Evolutionary conservation across 169 alveolate genomes (phyloP).

Genomic region (Plasmodium billcollinsi): DNA sequence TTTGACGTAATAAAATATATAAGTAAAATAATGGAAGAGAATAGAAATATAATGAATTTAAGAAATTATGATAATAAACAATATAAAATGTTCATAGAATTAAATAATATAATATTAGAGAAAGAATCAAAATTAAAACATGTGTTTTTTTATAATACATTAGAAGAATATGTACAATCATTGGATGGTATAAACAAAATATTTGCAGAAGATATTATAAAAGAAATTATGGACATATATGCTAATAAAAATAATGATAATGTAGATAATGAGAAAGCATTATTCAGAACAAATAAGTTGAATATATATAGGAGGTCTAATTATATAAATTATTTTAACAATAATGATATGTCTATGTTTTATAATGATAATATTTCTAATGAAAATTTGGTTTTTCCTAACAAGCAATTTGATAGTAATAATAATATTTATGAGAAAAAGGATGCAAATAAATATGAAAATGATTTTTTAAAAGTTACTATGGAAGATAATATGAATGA

Average conservation of each 20-base stretch:
- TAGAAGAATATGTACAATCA: neutral
- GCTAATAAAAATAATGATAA: neutral
- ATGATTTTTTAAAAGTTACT: neutral
- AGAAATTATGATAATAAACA: neutral
- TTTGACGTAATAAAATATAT: neutral
- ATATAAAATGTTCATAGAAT: no score
- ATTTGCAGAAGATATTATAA: conserved; percentile 1
- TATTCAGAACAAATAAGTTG: neutral
- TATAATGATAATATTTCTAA: neutral
- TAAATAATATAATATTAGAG: neutral
- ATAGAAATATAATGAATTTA: neutral
- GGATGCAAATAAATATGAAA: neutral
- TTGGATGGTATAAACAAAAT: neutral
- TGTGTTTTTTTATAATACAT: neutral
- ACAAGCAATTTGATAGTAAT: neutral
- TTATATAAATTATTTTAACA: neutral
- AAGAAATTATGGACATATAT: neutral
- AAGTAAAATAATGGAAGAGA: neutral
- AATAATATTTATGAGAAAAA: neutral
- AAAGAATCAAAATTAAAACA: neutral
- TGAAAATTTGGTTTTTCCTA: neutral
- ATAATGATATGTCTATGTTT: neutral
- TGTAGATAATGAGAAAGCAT: neutral
- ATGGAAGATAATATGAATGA: neutral
- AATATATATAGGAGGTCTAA: neutral